A percentile compares a stretch with the other conserved stretches of the same genome.
These are phyloP conservation scores for Zalaria sp. DNA, from an alignment of 2,329 filamentous ascomycete genomes.

Conservation along the genomic window DNA sequence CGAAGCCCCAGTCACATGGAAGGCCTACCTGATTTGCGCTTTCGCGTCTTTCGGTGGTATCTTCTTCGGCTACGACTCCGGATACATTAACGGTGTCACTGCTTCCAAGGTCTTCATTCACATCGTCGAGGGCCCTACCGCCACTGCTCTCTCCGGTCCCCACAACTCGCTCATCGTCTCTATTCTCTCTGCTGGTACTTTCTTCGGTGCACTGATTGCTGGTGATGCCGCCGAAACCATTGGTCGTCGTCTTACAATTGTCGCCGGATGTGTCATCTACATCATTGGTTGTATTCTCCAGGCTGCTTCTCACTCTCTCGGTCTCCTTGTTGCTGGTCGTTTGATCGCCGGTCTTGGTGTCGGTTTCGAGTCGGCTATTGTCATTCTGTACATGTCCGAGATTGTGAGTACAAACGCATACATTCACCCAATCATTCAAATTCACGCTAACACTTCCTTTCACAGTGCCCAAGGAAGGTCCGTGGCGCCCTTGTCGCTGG, in stretches of 20 bases:
- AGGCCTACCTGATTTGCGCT: conserved; percentile 30
- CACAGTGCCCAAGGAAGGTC: conserved; percentile 47
- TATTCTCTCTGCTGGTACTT: conserved; percentile 61
- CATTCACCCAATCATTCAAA: no score
- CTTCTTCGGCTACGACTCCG: conserved; percentile 69
- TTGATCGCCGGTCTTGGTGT: conserved; percentile 64
- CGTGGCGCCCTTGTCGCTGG: conserved; percentile 67
- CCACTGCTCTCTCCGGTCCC: conserved; percentile 14
- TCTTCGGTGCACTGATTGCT: conserved; percentile 64
- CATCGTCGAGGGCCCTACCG: conserved; percentile 32
- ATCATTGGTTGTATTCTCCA: conserved; percentile 49
- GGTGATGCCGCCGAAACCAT: conserved; percentile 65
- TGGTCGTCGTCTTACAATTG: conserved; percentile 59
- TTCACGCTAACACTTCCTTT: conserved; percentile 7
- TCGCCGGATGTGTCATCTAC: conserved; percentile 60
- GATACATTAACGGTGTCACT: conserved; percentile 48
- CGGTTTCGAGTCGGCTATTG: conserved; percentile 65
- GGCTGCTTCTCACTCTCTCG: conserved; percentile 38
- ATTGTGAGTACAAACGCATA: conserved; percentile 27
- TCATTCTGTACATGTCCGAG: conserved; percentile 81
- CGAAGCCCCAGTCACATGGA: conserved; percentile 33
- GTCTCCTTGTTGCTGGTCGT: conserved; percentile 57
- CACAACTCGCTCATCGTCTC: conserved; percentile 52
- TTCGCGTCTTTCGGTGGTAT: conserved; percentile 42
- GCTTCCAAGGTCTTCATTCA: conserved; percentile 35